Evolutionary conservation across 2,329 filamentous ascomycete genomes (phyloP), one percentile per base, ranked within the genome.

Genomic region (Exophiala mesophila): DNA sequence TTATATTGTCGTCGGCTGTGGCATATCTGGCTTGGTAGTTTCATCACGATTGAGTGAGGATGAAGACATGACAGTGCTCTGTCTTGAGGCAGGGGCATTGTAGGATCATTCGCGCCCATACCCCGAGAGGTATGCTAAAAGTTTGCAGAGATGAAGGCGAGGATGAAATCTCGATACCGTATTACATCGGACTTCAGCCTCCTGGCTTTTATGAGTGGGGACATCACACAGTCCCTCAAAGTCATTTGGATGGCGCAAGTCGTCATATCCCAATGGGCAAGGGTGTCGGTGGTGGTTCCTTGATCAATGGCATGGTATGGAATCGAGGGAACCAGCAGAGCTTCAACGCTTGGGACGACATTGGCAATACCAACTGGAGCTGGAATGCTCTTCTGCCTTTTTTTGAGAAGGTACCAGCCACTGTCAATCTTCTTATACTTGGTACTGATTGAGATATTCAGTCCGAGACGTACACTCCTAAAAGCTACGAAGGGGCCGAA

Each of bases 331-430:
- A 59, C 3, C 53, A 55, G n/a, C 53, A 57, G 1, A 68, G 70
- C 28, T 70, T 71, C 34, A 58, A 72, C 36, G 58, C 61, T 1
- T 75, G 72, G 71, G 61, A 61, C 24, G 55, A 56, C 2, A 53
- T 76, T 1, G 72, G 70, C 0, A 70, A 71, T 28, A 54, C 63
- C 0, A 69, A 65, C 2, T 73, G 68, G 66, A 59, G 57, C 10
- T 72, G 67, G 59, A 56, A 65, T 1, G 60, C 59, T 16, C 55
- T 78, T 8, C 55, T 71, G 1, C 71, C 68, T 0, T 76, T 76
- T 48, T 71, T 76, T 50, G 60, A 62, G 19, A 75, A 74, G 60
- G 62, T 67, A 13, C 46, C 54, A 34, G 52, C 47, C 2, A 50
- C 49, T 21, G 35, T 39, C 10, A 35, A 34, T 13, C 10, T 17